Conservation (phyloP, 2,329 filamentous ascomycete species). For the Blastomyces emzantsi region DNA sequence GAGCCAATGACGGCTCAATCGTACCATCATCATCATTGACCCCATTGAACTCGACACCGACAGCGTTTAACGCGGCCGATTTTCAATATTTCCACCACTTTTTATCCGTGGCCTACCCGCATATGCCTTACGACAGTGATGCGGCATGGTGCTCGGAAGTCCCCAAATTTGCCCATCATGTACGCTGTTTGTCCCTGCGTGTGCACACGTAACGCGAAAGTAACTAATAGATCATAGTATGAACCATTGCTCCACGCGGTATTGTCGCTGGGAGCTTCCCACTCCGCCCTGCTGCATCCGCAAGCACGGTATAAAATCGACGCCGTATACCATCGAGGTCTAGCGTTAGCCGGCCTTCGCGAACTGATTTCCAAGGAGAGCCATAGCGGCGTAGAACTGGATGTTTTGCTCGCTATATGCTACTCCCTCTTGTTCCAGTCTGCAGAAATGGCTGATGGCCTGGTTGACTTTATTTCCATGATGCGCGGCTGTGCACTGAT, state of each 20-base stretch:
- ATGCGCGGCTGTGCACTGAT: background rate
- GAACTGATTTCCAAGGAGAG: background rate
- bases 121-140: constrained; percentile 56
- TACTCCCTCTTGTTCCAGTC: background rate
- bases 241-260: constrained; percentile 62
- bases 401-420: background rate
- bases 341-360: background rate
- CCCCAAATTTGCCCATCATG: constrained; percentile 55
- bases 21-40: background rate
- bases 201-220: constrained; percentile 33
- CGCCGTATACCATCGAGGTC: background rate
- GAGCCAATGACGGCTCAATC: background rate
- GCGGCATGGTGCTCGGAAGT: constrained; percentile 58
- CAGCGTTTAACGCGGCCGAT: constrained; percentile 35
- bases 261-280: constrained; percentile 56
- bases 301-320: constrained; percentile 24
- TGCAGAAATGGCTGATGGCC: background rate
- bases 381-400: background rate
- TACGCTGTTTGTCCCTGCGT: background rate
- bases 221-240: constrained; percentile 26
- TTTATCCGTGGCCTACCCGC: constrained; percentile 46
- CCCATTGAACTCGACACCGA: constrained; percentile 7
- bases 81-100: constrained; percentile 47
- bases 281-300: constrained; percentile 42
- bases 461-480: background rate